Evolutionary conservation across 441 rosid genomes (phyloP).

Genomic region (Adansonia gregorii): DNA sequence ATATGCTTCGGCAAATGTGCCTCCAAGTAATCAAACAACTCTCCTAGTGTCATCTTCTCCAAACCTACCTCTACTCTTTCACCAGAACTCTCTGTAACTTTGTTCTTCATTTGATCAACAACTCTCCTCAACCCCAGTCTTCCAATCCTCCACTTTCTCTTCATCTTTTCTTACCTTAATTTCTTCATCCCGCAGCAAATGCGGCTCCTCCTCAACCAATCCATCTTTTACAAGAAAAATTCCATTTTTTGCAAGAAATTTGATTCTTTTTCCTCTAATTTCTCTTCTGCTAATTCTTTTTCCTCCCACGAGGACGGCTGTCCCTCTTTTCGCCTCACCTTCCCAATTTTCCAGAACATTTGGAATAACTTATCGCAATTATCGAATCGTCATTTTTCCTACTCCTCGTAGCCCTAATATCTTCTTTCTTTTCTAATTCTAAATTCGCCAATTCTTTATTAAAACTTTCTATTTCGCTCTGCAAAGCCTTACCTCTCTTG

Average conservation of each 20-base stretch:
- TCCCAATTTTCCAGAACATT: constrained; percentile 29
- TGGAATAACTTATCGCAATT: constrained; percentile 7
- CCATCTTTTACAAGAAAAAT: not conserved
- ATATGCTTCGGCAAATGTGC: constrained; percentile 46
- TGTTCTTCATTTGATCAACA: not conserved
- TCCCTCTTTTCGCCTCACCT: constrained; percentile 22
- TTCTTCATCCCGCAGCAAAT: not conserved
- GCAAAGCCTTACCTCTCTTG: constrained; percentile 41
- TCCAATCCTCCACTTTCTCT: not conserved
- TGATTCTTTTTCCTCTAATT: constrained; percentile 21
- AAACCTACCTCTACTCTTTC: constrained; percentile 37
- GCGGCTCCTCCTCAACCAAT: not conserved
- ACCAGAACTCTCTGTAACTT: not conserved
- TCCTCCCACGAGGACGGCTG: constrained; percentile 31
- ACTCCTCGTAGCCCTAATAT: constrained; percentile 39
- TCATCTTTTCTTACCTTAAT: not conserved
- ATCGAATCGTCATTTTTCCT: constrained; percentile 33
- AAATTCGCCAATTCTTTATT: constrained; percentile 21
- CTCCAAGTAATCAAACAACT: constrained; percentile 61
- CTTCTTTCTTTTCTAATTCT: constrained; percentile 33
- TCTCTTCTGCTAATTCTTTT: constrained; percentile 24
- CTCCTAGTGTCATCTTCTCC: constrained; percentile 49
- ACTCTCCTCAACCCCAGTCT: not conserved
- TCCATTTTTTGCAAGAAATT: constrained; percentile 14
- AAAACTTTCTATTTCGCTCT: constrained; percentile 31